Conservation (phyloP, 179 eudicot species). For the Camellia oleifera region DNA sequence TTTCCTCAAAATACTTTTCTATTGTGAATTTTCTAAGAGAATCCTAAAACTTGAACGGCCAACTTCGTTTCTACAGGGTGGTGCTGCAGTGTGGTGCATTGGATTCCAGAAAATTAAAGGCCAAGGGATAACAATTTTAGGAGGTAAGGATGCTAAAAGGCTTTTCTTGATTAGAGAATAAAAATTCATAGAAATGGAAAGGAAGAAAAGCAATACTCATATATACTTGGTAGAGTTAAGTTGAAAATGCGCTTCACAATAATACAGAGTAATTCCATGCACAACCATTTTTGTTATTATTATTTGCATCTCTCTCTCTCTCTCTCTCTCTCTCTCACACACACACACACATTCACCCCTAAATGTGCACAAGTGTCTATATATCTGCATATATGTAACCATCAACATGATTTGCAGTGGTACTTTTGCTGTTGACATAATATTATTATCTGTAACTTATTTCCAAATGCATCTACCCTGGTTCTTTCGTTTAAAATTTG, state of each 20-base stretch:
- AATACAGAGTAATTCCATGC: neutral
- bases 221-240: neutral
- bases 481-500: no score
- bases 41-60: neutral
- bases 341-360: no score
- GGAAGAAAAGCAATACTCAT: neutral
- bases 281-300: neutral
- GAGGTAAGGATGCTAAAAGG: constrained; percentile 48
- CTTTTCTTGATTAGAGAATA: neutral
- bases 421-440: no score
- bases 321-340: neutral
- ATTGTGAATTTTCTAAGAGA: neutral
- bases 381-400: no score
- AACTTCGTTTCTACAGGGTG: constrained; percentile 49
- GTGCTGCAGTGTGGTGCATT: constrained; percentile 90
- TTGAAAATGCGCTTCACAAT: neutral
- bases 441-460: no score
- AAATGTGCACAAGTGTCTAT: no score
- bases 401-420: no score
- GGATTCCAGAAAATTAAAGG: constrained; percentile 85
- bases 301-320: neutral
- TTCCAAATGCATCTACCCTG: no score
- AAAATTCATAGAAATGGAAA: neutral
- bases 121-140: constrained; percentile 81
- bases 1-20: neutral